These are phyloP conservation scores for Periconia sp. DNA, from an alignment of 2,329 filamentous ascomycete genomes.

Conservation along the genomic window DNA sequence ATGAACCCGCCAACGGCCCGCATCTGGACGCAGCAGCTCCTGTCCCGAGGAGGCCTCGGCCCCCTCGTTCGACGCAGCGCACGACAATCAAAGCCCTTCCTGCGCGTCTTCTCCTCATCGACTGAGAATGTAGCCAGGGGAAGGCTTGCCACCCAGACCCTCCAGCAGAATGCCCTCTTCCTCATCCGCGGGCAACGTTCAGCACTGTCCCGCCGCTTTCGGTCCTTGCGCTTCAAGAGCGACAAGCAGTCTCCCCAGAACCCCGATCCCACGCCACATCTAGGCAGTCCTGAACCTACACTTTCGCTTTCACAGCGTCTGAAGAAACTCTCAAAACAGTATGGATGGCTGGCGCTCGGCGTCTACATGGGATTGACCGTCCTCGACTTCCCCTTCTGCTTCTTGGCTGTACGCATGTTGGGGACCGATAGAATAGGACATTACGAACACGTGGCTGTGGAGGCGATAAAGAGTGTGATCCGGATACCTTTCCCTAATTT, in stretches of 20 bases:
- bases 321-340: conserved; percentile 86
- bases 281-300: conserved; percentile 48
- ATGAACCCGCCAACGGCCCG: conserved; percentile 32
- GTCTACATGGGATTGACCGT: conserved; percentile 85
- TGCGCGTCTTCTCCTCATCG: conserved; percentile 38
- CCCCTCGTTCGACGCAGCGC: conserved; percentile 15
- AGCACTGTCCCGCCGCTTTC: conserved; percentile 32
- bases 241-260: conserved; percentile 34
- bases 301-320: conserved; percentile 72
- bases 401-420: conserved; percentile 80
- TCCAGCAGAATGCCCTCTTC: conserved; percentile 21
- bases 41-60: conserved; percentile 19
- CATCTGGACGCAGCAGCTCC: conserved; percentile 29
- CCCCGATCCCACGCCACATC: conserved; percentile 47
- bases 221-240: conserved; percentile 47
- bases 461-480: conserved; percentile 63
- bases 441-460: conserved; percentile 72
- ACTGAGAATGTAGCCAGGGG: conserved; percentile 14
- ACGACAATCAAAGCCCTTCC: conserved; percentile 19
- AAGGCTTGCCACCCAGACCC: conserved; percentile 11
- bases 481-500: conserved; percentile 65
- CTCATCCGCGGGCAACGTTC: conserved; percentile 25
- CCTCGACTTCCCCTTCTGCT: conserved; percentile 94
- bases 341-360: conserved; percentile 92
- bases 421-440: conserved; percentile 86